A percentile compares a stretch with the other conserved stretches of the same genome.
These are phyloP conservation scores for Neurospora cerealis DNA, from an alignment of 495 filamentous ascomycete species.

Conservation along the genomic window DNA sequence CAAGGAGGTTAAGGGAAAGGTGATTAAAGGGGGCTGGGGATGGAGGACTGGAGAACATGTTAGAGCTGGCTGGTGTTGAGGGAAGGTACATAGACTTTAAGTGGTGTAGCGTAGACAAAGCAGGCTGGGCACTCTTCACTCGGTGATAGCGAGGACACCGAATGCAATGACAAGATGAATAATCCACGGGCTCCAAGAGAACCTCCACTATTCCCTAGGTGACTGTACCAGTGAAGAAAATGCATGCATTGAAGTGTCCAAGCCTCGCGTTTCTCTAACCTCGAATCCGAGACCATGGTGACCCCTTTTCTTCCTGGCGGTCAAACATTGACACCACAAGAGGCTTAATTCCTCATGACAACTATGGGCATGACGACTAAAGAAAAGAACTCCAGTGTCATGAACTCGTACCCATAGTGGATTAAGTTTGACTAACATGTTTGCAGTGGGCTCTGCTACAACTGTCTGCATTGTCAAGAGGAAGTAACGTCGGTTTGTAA, in stretches of 20 bases:
- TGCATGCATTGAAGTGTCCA: not conserved
- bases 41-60: not conserved
- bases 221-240: not conserved
- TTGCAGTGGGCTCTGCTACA: not conserved
- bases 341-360: too few species aligned
- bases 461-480: not conserved
- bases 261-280: too few species aligned
- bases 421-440: too few species aligned
- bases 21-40: too few species aligned
- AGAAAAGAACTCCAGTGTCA: too few species aligned
- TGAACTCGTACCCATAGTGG: too few species aligned
- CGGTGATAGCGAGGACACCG: not conserved
- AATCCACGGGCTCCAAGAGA: not conserved
- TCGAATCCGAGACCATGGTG: too few species aligned
- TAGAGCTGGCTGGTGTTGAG: not conserved
- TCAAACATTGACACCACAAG: too few species aligned
- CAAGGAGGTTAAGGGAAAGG: not conserved
- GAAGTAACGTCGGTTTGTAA: not conserved
- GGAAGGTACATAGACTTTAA: not conserved
- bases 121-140: not conserved
- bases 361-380: too few species aligned
- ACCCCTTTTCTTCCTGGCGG: too few species aligned
- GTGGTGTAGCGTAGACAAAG: not conserved
- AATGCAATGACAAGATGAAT: not conserved
- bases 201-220: too few species aligned